Evolutionary conservation across 2,329 filamentous ascomycete species (phyloP), one percentile per base, ranked within the genome.

Genomic region (Ampelomyces quisqualis): DNA sequence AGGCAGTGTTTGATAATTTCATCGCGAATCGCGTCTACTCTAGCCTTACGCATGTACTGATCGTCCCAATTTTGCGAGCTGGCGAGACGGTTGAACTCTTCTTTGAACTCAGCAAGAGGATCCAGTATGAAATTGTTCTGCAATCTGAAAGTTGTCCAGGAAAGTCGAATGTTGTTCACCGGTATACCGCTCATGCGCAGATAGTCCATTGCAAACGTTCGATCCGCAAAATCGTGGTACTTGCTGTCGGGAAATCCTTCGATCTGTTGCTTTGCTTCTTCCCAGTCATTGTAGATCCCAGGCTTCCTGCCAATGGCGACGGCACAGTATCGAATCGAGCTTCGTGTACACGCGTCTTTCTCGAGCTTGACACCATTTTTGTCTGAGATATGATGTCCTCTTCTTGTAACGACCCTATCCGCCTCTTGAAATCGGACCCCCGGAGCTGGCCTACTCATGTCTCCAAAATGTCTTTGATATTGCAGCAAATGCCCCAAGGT

Each of bases 1-100:
- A 43, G 23, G 13, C 13, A 43, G 11, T 38, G 31, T 8, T 24
- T 17, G 14, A 43, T 30, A 14, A 38, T 20, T 6, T 38, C 34
- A 10, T 34, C 40, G 4, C 26, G 24, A 9, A 43, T 38, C 13
- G 34, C 29, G 8, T 30, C 30, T 4, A 38, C 32, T 10, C 26
- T 43, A 14, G 29, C 40, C 27, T 34, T 43, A 4, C 31, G 34
- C 5, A 9, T 18, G 3, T 35, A 7, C n/a, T 30, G 3, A n/a
- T 20, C 5, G 3, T 19, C 15, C 24, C 7, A 26, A 15, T 24
- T 3, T 19, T 43, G 35, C 8, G 35, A 24, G 8, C 29, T 11
- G 17, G 35, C 35, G 5, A 31, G 22, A 2, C 26, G 24, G 10
- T 27, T n/a, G 14, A 38, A 43, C 11, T 43, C 40, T 4, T 39